phyloP scores from a whole-genome alignment of 306 rosid genomes.

The Vachellia collinsii region DNA sequence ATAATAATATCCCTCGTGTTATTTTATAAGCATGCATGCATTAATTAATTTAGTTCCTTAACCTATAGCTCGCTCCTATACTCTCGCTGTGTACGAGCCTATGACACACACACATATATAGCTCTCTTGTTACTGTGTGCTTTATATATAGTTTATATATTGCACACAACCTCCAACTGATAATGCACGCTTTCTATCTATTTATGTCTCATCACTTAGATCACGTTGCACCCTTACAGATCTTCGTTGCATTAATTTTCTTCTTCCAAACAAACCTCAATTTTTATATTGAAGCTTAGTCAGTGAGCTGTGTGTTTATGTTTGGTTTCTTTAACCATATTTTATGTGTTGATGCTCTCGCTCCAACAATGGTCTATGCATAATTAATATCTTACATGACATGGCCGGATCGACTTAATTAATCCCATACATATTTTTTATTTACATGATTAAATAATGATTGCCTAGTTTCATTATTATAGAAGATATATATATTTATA shows the following conservation, averaged over 20 bases:
- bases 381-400: not conserved
- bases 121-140: not conserved
- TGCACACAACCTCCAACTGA: not conserved
- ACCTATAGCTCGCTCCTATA: not conserved
- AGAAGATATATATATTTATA: slow-evolving; percentile 5
- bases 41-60: not conserved
- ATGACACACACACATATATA: too few relatives aligned
- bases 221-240: not conserved
- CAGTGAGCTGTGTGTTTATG: not conserved
- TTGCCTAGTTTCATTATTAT: slow-evolving; percentile 24
- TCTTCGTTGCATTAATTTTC: not conserved
- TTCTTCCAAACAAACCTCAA: not conserved
- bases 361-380: not conserved
- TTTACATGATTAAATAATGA: slow-evolving; percentile 14
- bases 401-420: not conserved
- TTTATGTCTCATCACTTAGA: not conserved
- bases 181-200: not conserved
- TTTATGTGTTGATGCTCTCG: not conserved
- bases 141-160: not conserved
- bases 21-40: not conserved
- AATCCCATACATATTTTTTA: slow-evolving; percentile 6
- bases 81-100: not conserved
- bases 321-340: slow-evolving; percentile 29
- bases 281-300: not conserved
- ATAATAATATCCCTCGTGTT: not conserved